Percentiles rank a stretch among this genome's conserved stretches.
These are phyloP conservation scores for Pichia ethanolica DNA, from an alignment of 805 yeast genomes.

Conservation along the genomic window DNA sequence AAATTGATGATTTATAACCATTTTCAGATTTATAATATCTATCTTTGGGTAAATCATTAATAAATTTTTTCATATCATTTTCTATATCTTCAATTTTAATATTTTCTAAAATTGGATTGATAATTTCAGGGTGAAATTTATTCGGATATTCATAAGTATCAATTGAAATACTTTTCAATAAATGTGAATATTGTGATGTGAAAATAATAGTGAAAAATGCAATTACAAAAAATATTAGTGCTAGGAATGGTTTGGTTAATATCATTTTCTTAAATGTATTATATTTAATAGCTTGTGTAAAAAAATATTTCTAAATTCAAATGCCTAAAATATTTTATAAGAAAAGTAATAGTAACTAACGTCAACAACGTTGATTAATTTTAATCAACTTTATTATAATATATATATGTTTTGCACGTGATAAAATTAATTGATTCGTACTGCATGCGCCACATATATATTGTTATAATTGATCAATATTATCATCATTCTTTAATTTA, in stretches of 20 bases:
- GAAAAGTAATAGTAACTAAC: too few relatives aligned
- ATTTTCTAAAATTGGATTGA: slow-evolving; percentile 23
- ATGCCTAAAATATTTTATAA: too few relatives aligned
- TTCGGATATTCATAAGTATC: slow-evolving; percentile 46
- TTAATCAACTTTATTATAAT: too few relatives aligned
- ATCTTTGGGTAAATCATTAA: slow-evolving; percentile 33
- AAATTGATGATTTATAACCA: slow-evolving; percentile 66
- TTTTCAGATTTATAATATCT: slow-evolving; percentile 66
- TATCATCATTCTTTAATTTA: not conserved
- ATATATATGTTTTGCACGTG: too few relatives aligned
- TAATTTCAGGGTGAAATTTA: slow-evolving; percentile 27
- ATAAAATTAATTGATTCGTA: too few relatives aligned
- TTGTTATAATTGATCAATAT: too few relatives aligned
- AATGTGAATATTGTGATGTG: slow-evolving; percentile 1
- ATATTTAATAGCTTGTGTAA: too few relatives aligned
- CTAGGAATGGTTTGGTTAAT: not conserved
- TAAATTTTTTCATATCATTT: slow-evolving; percentile 3
- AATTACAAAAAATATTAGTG: not conserved
- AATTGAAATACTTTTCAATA: slow-evolving; percentile 1
- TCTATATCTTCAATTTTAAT: not conserved
- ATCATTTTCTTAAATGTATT: not conserved
- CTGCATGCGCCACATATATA: too few relatives aligned
- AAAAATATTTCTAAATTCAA: too few relatives aligned
- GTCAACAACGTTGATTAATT: too few relatives aligned
- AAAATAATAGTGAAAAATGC: not conserved